Conservation (phyloP, 257 asterid genomes). For the Nicotiana noctiflora region DNA sequence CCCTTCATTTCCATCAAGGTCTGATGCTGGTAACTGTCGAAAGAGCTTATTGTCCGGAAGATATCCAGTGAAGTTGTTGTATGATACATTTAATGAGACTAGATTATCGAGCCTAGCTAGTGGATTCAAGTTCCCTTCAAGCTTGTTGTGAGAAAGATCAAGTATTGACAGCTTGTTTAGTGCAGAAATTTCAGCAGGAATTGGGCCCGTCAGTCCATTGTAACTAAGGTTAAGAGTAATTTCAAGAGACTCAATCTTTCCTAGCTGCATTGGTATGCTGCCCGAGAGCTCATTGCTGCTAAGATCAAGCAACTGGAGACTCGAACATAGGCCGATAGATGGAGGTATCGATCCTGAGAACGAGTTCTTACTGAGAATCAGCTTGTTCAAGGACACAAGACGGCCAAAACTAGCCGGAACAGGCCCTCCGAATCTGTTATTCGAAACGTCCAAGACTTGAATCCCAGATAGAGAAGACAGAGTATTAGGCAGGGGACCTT, state of each 20-base stretch:
- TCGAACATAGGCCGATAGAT: constrained; percentile 34
- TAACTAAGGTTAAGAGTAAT: constrained; percentile 37
- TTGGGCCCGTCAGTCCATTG: constrained; percentile 29
- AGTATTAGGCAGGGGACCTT: constrained; percentile 30
- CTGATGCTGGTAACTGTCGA: constrained; percentile 30
- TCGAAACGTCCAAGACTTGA: constrained; percentile 38
- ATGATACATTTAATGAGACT: constrained; percentile 28
- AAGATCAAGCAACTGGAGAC: constrained; percentile 39
- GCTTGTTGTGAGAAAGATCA: constrained; percentile 33
- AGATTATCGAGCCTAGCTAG: constrained; percentile 31
- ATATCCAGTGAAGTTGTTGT: constrained; percentile 35
- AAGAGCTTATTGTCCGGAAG: constrained; percentile 43
- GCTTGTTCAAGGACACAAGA: constrained; percentile 33
- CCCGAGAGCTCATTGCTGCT: constrained; percentile 37
- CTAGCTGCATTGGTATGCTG: constrained; percentile 25
- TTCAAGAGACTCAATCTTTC: constrained; percentile 39
- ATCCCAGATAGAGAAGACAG: constrained; percentile 34
- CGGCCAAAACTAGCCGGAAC: constrained; percentile 33
- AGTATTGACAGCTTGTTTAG: constrained; percentile 33
- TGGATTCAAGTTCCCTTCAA: constrained; percentile 30
- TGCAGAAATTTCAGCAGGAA: constrained; percentile 34
- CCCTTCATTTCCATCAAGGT: constrained; percentile 31
- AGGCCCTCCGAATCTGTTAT: constrained; percentile 30
- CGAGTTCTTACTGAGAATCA: constrained; percentile 25
- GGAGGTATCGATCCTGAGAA: constrained; percentile 39